phyloP scores from a whole-genome alignment of 106 monocot genomes.

The Cymbidium sinense region DNA sequence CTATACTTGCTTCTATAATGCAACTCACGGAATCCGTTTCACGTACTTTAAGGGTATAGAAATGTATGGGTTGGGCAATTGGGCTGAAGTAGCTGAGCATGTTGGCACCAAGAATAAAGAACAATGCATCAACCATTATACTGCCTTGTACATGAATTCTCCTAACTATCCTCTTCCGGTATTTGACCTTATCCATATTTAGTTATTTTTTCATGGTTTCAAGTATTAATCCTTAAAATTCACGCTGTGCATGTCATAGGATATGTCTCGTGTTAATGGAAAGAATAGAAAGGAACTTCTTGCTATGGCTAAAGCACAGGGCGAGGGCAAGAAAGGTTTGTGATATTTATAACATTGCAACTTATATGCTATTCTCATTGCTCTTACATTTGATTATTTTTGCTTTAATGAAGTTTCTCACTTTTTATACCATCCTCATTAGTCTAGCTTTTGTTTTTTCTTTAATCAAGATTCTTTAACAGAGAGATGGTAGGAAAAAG shows the following conservation, averaged over 20 bases:
- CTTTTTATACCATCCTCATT: neutral
- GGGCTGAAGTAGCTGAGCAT: conserved; percentile 98
- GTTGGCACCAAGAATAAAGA: conserved; percentile 89
- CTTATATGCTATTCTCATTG: neutral
- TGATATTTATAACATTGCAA: conserved; percentile 1
- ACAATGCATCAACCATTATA: conserved; percentile 95
- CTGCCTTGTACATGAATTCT: conserved; percentile 71
- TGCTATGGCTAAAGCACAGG: conserved; percentile 96
- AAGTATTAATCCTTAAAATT: neutral
- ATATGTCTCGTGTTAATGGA: conserved; percentile 96
- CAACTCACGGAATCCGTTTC: neutral
- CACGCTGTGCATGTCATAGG: conserved; percentile 30
- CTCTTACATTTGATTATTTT: neutral
- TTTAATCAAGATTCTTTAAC: neutral
- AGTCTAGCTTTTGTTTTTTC: neutral
- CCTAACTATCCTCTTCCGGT: conserved; percentile 97
- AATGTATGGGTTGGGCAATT: conserved; percentile 97
- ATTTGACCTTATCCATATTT: conserved; percentile 11
- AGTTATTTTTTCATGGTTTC: neutral
- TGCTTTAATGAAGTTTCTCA: neutral
- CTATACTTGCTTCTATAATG: neutral
- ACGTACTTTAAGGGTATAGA: conserved; percentile 58
- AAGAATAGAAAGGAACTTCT: conserved; percentile 98
- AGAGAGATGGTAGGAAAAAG: neutral
- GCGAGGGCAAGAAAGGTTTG: conserved; percentile 72